Evolutionary conservation across 352 stramenopile genomes (phyloP), one percentile per base, ranked within the genome.

Genomic region (Globisporangium acanthophoron): DNA sequence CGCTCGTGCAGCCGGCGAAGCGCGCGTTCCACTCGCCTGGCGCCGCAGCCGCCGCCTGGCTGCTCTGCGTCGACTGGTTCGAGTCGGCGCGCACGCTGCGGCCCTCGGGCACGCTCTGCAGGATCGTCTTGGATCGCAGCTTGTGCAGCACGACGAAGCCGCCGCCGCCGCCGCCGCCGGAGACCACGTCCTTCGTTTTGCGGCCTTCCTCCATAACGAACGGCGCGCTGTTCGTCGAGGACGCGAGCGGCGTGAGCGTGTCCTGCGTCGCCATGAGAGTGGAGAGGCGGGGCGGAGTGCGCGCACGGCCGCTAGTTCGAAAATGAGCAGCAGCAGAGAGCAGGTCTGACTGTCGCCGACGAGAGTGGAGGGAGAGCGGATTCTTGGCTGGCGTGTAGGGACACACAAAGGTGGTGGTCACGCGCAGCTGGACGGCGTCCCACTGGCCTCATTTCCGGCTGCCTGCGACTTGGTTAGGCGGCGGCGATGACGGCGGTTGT

Each of bases 191-290:
- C 3, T 15, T 57, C 37, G 13, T 40, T 8, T 21, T 20, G 31
- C 46, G 27, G 29, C 56, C 51, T 15, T 58, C 39, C 24, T 63
- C 49, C 16, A 63, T 63, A 31, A 57, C 21, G 50, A 63, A 63
- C 9, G 58, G 33, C 15, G 58, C 58, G 18, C 57, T 51, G 16
- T 41, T 29, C 16, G 58, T 63, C 2, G 51, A 58, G 0, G 41
- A 46, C 41, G 58, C 33, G 27, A 58, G 50, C 31, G 58, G 50
- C 31, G 58, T 63, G 49, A 58, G 31, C 50, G 41, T 35, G 9
- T 43, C 20, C 3, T 63, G 37, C 31, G n/a, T 39, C 6, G 50
- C 20, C 1, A 48, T 46, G 7, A 13, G 6, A 21, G 9, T 6
- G 18, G 5, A 21, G 15, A 21, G 4, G 15, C 6, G 41, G 12